These are phyloP conservation scores for Suillus lakei DNA, from an alignment of 768 basidiomycete genomes.

Conservation along the genomic window DNA sequence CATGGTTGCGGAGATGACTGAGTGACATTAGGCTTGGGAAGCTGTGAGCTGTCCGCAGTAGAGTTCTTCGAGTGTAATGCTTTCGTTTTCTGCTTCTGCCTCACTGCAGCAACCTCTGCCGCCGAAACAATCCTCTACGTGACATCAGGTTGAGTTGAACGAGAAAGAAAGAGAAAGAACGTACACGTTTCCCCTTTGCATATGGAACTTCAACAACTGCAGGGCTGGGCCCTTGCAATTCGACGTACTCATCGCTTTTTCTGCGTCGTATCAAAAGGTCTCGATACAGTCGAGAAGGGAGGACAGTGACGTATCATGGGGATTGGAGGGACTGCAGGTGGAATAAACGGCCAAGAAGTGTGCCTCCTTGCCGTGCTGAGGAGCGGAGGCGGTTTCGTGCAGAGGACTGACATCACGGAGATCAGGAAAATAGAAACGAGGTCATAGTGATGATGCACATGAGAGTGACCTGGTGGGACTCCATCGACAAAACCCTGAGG, in stretches of 20 bases:
- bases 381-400: neutral
- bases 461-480: neutral
- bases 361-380: neutral
- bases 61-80: no score
- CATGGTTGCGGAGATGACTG: neutral
- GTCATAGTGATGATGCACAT: neutral
- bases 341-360: neutral
- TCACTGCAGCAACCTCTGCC: no score
- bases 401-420: neutral
- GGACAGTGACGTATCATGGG: neutral
- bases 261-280: neutral
- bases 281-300: neutral
- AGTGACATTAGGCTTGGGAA: neutral
- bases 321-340: neutral
- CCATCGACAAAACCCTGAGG: neutral
- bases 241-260: neutral
- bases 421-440: neutral
- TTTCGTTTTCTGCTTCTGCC: neutral
- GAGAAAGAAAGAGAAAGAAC: neutral
- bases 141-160: neutral
- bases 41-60: neutral
- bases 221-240: neutral
- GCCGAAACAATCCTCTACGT: neutral
- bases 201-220: neutral
- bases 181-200: neutral